Conservation (phyloP, 140 eudicot genomes). For the Stevia rebaudiana region DNA sequence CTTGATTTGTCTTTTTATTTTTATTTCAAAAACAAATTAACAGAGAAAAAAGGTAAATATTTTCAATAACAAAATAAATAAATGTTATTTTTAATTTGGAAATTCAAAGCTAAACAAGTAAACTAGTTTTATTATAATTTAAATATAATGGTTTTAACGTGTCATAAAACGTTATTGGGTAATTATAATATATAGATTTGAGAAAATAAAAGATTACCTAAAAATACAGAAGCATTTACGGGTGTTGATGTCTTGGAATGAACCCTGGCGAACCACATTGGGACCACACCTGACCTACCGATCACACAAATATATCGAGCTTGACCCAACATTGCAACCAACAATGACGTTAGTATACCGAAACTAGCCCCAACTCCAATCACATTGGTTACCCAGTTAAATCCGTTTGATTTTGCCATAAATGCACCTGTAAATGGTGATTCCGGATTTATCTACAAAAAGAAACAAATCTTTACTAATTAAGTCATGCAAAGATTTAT, state of each 20-base stretch:
- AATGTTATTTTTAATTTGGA: no score
- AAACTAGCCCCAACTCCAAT: constrained; percentile 95
- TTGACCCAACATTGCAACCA: constrained; percentile 96
- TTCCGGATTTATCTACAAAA: constrained; percentile 61
- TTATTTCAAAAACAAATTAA: no score
- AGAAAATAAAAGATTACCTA: constrained; percentile 36
- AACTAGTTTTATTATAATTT: no score
- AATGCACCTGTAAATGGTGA: constrained; percentile 88
- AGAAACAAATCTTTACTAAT: not conserved
- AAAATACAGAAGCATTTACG: constrained; percentile 78
- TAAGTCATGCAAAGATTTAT: not conserved
- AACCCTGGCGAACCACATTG: constrained; percentile 83
- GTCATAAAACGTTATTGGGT: no score
- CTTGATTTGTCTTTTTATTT: no score
- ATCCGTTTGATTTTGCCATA: constrained; percentile 40
- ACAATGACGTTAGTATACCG: constrained; percentile 81
- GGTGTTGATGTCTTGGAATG: constrained; percentile 80
- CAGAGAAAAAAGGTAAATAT: no score
- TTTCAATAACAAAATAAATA: no score
- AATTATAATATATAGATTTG: not conserved
- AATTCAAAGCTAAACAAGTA: no score
- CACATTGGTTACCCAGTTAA: constrained; percentile 82
- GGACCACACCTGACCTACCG: constrained; percentile 86
- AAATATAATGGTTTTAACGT: no score
- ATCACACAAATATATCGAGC: constrained; percentile 95